A percentile compares a stretch with the other conserved stretches of the same genome.
phyloP scores from a whole-genome alignment of 1,139 yeast genomes.

The Pichia sp. region DNA sequence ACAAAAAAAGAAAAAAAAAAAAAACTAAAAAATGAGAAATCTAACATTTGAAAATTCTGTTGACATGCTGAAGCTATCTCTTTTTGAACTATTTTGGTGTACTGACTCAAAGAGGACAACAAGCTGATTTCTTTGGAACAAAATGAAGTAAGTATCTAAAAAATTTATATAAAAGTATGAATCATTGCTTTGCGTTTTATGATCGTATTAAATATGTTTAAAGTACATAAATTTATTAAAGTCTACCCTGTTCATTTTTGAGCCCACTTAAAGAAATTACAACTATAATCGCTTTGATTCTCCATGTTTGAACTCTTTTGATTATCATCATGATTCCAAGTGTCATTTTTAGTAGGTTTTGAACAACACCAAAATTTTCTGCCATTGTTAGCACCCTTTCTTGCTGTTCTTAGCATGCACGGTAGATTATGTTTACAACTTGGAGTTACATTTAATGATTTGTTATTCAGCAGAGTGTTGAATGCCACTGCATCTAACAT shows the following conservation, averaged over 20 bases:
- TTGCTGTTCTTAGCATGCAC: slow-evolving; percentile 45
- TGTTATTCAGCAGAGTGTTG: slow-evolving; percentile 10
- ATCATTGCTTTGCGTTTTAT: no score
- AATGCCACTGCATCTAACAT: slow-evolving; percentile 15
- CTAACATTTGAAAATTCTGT: no score
- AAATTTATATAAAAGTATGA: no score
- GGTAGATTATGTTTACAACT: slow-evolving; percentile 44
- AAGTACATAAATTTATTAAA: no score
- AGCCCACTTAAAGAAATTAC: slow-evolving; percentile 37
- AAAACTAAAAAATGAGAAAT: background rate
- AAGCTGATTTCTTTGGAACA: no score
- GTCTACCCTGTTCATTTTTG: no score
- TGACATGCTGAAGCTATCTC: no score
- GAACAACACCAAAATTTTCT: slow-evolving; percentile 57
- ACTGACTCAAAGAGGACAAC: no score
- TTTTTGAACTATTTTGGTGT: no score
- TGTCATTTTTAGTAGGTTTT: slow-evolving; percentile 25
- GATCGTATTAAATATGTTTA: no score
- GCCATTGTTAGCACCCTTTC: slow-evolving; percentile 41
- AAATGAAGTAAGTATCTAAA: no score
- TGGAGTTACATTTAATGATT: slow-evolving; percentile 30
- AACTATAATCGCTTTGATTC: slow-evolving; percentile 14
- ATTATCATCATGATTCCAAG: slow-evolving; percentile 17
- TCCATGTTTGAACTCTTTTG: background rate
- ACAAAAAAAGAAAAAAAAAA: background rate